These are phyloP conservation scores for Hypericum androsaemum DNA, from an alignment of 345 rosid genomes.

Conservation along the genomic window DNA sequence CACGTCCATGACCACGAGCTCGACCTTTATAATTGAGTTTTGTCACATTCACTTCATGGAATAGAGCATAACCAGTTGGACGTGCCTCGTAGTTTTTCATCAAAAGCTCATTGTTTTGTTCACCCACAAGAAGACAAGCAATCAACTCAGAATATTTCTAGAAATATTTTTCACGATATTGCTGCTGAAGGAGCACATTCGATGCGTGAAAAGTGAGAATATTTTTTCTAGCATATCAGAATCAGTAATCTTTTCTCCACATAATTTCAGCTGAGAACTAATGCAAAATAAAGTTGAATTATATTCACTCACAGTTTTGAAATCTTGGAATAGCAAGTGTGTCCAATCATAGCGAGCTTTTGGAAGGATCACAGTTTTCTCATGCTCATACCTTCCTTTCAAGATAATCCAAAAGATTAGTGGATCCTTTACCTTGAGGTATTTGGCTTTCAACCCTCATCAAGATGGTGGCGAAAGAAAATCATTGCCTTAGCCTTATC, in stretches of 20 bases:
- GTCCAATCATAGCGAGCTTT: conserved; percentile 1
- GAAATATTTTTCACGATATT: neutral
- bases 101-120: conserved; percentile 3
- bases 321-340: neutral
- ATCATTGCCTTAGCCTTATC: neutral
- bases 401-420: neutral
- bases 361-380: neutral
- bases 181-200: too few species aligned
- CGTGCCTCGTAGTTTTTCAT: neutral
- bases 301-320: conserved; percentile 2
- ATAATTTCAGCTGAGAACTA: neutral
- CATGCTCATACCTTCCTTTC: neutral
- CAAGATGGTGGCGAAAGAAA: neutral
- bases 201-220: too few species aligned
- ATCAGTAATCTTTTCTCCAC: neutral
- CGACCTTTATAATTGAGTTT: neutral
- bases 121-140: neutral
- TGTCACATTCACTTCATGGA: neutral
- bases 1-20: neutral
- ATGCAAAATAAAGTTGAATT: neutral
- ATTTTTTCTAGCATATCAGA: too few species aligned
- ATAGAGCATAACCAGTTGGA: neutral
- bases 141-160: conserved; percentile 2
- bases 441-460: neutral
- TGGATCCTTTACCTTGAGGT: neutral